A percentile compares a stretch with the other conserved stretches of the same genome.
Conservation (phyloP, 805 yeast species). For the Wickerhamomyces hampshirensis region DNA sequence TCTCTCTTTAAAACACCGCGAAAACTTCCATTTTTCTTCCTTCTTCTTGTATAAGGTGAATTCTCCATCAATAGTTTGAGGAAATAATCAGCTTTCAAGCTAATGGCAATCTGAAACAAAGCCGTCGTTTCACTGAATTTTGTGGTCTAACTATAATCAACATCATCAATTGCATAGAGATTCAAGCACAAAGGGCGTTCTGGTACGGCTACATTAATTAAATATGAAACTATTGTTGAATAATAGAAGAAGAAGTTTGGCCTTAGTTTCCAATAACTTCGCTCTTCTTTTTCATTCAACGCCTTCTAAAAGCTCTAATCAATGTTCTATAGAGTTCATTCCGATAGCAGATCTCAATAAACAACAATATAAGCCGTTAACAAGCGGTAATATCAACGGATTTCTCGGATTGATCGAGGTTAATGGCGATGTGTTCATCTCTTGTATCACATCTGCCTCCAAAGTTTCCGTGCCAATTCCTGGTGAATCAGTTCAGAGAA, state of each 20-base stretch:
- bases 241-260: slow-evolving; percentile 35
- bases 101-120: no score
- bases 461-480: slow-evolving; percentile 81
- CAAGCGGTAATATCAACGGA: slow-evolving; percentile 48
- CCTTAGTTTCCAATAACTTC: slow-evolving; percentile 37
- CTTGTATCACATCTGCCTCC: slow-evolving; percentile 71
- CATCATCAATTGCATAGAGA: no score
- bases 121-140: no score
- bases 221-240: slow-evolving; percentile 34
- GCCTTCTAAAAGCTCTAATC: slow-evolving; percentile 23
- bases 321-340: slow-evolving; percentile 47
- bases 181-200: no score
- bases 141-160: no score
- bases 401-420: slow-evolving; percentile 79
- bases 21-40: no score
- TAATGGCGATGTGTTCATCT: slow-evolving; percentile 62
- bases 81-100: no score
- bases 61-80: no score
- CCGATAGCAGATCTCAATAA: slow-evolving; percentile 33
- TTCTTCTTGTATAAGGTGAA: no score
- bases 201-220: no score
- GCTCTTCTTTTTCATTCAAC: slow-evolving; percentile 44
- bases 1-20: no score
- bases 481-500: slow-evolving; percentile 73
- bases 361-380: slow-evolving; percentile 38